Percentiles rank a stretch among this genome's conserved stretches.
phyloP scores from a whole-genome alignment of 2,329 filamentous ascomycete species.

The Arthrinium puccinioides region DNA sequence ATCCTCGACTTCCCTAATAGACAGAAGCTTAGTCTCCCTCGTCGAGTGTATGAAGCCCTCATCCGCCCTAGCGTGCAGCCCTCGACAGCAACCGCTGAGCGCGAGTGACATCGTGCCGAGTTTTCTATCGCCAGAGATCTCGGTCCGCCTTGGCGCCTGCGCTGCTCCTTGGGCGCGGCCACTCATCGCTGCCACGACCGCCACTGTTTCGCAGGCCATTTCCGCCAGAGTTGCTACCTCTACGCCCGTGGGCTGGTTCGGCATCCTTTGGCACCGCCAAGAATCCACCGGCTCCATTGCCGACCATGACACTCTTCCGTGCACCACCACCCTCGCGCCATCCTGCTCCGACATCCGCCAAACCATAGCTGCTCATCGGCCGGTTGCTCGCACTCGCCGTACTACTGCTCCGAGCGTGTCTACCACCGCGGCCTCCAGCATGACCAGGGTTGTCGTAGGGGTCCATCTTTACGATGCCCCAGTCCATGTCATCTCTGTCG shows the following conservation, averaged over 20 bases:
- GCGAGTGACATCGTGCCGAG: too few species aligned
- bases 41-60: too few species aligned
- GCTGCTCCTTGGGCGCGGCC: slow-evolving; percentile 37
- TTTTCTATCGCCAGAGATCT: slow-evolving; percentile 34
- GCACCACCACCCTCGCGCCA: slow-evolving; percentile 44
- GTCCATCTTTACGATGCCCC: slow-evolving; percentile 48
- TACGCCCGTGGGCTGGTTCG: slow-evolving; percentile 11
- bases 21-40: too few species aligned
- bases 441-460: slow-evolving; percentile 17
- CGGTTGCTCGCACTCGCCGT: slow-evolving; percentile 21
- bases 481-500: slow-evolving; percentile 45
- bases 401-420: slow-evolving; percentile 19
- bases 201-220: slow-evolving; percentile 6
- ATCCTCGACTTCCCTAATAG: too few species aligned
- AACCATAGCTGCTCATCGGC: slow-evolving; percentile 49
- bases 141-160: slow-evolving; percentile 30
- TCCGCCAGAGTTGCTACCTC: slow-evolving; percentile 14
- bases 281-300: slow-evolving; percentile 44
- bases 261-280: slow-evolving; percentile 36
- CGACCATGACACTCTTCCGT: slow-evolving; percentile 46
- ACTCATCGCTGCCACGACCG: slow-evolving; percentile 25
- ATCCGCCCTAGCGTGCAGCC: too few species aligned
- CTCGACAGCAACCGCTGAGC: too few species aligned
- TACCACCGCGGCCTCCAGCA: slow-evolving; percentile 8
- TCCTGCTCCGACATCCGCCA: slow-evolving; percentile 43